These are phyloP conservation scores for Scedosporium boydii DNA, from an alignment of 2,329 filamentous ascomycete genomes.

Conservation along the genomic window DNA sequence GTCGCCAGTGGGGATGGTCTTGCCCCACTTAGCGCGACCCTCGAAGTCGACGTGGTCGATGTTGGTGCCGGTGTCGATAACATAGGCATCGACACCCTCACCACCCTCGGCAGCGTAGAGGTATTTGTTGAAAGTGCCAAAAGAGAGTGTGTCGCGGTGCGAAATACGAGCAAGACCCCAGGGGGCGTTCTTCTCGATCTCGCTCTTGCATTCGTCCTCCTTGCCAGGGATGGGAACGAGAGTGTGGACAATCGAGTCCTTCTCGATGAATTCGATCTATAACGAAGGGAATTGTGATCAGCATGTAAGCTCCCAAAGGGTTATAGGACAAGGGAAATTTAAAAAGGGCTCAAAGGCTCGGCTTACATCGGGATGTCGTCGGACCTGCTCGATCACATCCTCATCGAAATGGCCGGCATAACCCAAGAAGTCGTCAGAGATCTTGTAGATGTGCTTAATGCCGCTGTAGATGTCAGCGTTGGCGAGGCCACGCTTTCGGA, in stretches of 20 bases:
- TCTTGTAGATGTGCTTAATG: conserved; percentile 94
- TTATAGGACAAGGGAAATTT: background rate
- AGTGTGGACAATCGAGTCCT: conserved; percentile 84
- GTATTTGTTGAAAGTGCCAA: conserved; percentile 97
- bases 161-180: conserved; percentile 99
- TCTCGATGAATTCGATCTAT: conserved; percentile 94
- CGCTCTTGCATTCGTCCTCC: conserved; percentile 37
- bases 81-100: conserved; percentile 96
- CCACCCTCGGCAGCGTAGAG: conserved; percentile 81
- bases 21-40: conserved; percentile 90
- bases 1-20: conserved; percentile 83
- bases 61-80: conserved; percentile 98
- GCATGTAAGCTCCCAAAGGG: background rate
- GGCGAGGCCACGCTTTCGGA: conserved; percentile 73
- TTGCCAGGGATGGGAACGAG: conserved; percentile 43
- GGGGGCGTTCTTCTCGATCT: conserved; percentile 85
- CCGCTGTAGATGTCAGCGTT: conserved; percentile 54
- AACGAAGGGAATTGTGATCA: conserved; percentile 3
- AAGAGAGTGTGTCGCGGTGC: conserved; percentile 77
- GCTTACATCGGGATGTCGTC: conserved; percentile 92
- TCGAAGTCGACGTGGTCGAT: conserved; percentile 91
- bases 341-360: background rate
- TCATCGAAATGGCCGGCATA: conserved; percentile 97
- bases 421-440: conserved; percentile 72
- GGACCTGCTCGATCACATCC: conserved; percentile 83